Base-by-base conservation (phyloP, 2,329 filamentous ascomycete genomes). In the Reticulascus tulasneorum region DNA sequence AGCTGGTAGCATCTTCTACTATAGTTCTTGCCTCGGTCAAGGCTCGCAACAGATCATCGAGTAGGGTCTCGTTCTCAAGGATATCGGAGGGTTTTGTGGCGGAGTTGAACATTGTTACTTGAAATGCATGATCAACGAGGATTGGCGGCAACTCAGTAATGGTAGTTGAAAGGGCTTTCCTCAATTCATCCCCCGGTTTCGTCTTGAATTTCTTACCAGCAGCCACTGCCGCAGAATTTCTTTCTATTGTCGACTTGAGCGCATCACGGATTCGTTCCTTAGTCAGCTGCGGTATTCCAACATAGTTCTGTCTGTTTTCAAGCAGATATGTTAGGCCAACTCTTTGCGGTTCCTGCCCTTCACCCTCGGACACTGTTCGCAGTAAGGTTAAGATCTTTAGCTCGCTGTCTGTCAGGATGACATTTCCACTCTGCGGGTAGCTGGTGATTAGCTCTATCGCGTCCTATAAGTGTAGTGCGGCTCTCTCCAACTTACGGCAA, bases 141-240 rank as follows among this genome's bases (percentile, higher is more conserved):
- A 93, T 78, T 0, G 93, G 90, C 2, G 93, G 89, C 36, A 91
- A 79, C 56, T 98, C 93, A 0, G 85, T 86, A 37, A 97, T 91
- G 1, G 85, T 86, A 10, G 84, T 76, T 1, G 88, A 87, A 34
- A 98, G 63, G 4, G 86, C 84, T 58, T 85, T 90, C 38, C 88
- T 78, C 46, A 97, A 53, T 36, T 82, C 79, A 58, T 91, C 85
- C 5, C 82, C 82, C 1, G 75, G 71, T 58, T 88, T 91, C 50
- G 77, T 79, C 67, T 81, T 85, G 39, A 79, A 78, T 43, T 83
- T 82, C 58, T 89, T 91, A 47, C 62, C 64, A 17, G 58, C 65
- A 1, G 66, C 65, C 5, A 67, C 55, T 1, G 66, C 66, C 10
- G 65, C 62, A 7, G 75, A 70, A 29, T 76, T 74, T 52, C 67